Base-by-base conservation (phyloP, 768 basidiomycete species). In the Phlebiopsis flavidoalba region DNA sequence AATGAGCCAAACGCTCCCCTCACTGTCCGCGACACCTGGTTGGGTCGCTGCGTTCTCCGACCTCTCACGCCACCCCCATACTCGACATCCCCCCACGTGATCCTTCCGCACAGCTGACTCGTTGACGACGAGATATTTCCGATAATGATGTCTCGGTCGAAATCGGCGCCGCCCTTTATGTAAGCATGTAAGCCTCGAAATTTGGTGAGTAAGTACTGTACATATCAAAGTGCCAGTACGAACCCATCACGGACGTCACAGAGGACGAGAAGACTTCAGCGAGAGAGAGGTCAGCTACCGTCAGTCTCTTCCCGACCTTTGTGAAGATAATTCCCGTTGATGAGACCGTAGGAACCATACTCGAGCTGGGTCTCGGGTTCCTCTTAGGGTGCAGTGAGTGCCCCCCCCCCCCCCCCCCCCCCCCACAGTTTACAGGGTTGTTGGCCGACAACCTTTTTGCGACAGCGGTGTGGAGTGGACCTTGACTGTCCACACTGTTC, bases 301-400 rank as follows among this genome's bases (percentile, higher is more conserved):
- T 8, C 14, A 59, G 8, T 22, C 31, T 31, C 22, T 6, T 51
- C 2, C 58, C 58, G 4, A 51, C 31, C 6, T 51, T 31, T 11
- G 35, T 59, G 58, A 59, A 59, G 22, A 59, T 49, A 17, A 49
- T 59, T 10, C n/a, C n/a, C 58, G 58, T 3, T 59, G 49, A 31
- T 59, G 58, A n/a, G n/a, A 52, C 33, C 36, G 51, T 40, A 5
- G 24, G 31, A n/a, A 19, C 14, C 6, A 48, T 59, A 51, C 17
- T 59, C 4, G 3, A 33, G 15, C n/a, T 26, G 19, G 10, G n/a
- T 5, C n/a, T 40, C 26, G 6, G 26, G 26, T 6, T 31, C 26
- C 6, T 31, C 26, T 31, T 31, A 2, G 26, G 26, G 26, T 6
- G 26, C 26, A 31, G 26, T 31, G 3, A 31, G 26, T 31, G 6